phyloP scores from a whole-genome alignment of 208 protist genomes.

The Perkinsela sp. region DNA sequence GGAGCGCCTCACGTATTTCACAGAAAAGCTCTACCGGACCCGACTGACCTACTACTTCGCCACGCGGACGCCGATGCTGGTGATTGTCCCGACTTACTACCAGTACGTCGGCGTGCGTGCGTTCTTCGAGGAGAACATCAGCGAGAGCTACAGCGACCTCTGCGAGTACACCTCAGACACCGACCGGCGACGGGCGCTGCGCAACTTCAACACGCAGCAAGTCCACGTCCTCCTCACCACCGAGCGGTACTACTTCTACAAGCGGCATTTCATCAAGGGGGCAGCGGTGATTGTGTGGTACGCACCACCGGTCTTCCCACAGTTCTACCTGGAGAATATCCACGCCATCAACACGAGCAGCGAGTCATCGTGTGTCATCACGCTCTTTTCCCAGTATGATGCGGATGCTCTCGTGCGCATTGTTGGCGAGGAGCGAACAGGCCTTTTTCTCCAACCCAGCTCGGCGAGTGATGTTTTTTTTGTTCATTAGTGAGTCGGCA shows the following conservation, averaged over 20 bases:
- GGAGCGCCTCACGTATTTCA: slow-evolving; percentile 68
- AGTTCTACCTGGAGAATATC: slow-evolving; percentile 72
- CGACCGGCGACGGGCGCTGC: slow-evolving; percentile 35
- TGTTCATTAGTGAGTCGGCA: too few species aligned
- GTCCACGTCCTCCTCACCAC: slow-evolving; percentile 66
- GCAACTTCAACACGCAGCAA: slow-evolving; percentile 48
- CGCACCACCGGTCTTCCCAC: slow-evolving; percentile 54
- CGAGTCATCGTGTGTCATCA: slow-evolving; percentile 39
- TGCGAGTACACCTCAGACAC: slow-evolving; percentile 67
- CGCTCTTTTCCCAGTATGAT: slow-evolving; percentile 68
- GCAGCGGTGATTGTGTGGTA: slow-evolving; percentile 76
- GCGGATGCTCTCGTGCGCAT: slow-evolving; percentile 61
- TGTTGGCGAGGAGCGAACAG: slow-evolving; percentile 40
- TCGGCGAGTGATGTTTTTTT: neutral
- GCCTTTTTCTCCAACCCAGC: neutral
- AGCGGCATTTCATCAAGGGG: slow-evolving; percentile 65
- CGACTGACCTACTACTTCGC: slow-evolving; percentile 29
- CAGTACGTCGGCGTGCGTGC: slow-evolving; percentile 80
- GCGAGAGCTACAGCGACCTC: slow-evolving; percentile 41
- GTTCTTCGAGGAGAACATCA: slow-evolving; percentile 63
- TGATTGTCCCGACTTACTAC: slow-evolving; percentile 80
- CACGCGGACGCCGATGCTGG: slow-evolving; percentile 35
- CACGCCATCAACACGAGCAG: slow-evolving; percentile 33
- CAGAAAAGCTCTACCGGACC: slow-evolving; percentile 29
- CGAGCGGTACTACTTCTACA: slow-evolving; percentile 85